Evolutionary conservation across 495 filamentous ascomycete genomes (phyloP).

Genomic region (Choiromyces venosus): DNA sequence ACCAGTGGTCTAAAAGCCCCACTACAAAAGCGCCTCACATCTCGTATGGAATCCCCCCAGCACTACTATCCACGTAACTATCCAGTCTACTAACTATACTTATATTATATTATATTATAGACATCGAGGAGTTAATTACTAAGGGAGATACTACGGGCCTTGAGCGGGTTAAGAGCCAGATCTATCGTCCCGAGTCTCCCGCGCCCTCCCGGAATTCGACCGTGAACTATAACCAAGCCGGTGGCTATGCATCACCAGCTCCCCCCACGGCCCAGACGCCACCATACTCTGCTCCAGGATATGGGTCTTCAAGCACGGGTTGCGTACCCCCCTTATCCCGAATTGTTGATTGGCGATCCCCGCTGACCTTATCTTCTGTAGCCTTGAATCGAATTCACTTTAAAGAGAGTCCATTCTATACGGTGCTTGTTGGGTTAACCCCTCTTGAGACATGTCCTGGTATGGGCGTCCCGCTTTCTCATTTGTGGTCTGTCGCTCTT

Average conservation of each 20-base stretch:
- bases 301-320: slow-evolving; percentile 21
- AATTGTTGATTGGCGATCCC: slow-evolving; percentile 24
- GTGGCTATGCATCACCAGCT: slow-evolving; percentile 23
- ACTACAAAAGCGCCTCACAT: slow-evolving; percentile 68
- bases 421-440: slow-evolving; percentile 56
- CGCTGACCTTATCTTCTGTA: slow-evolving; percentile 18
- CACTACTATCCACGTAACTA: slow-evolving; percentile 3
- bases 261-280: slow-evolving; percentile 12
- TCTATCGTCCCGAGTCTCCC: slow-evolving; percentile 41
- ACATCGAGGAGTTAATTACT: slow-evolving; percentile 38
- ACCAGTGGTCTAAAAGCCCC: slow-evolving; percentile 75
- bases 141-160: slow-evolving; percentile 43
- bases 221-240: slow-evolving; percentile 24
- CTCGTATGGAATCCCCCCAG: slow-evolving; percentile 54
- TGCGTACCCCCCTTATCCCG: slow-evolving; percentile 17
- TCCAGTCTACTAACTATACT: slow-evolving; percentile 20
- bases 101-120: too few species aligned
- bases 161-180: slow-evolving; percentile 42
- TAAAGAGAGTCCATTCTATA: slow-evolving; percentile 76
- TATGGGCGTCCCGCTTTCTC: slow-evolving; percentile 44
- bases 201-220: slow-evolving; percentile 28
- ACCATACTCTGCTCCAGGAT: slow-evolving; percentile 28
- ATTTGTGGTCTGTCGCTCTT: slow-evolving; percentile 15
- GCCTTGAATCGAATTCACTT: slow-evolving; percentile 50
- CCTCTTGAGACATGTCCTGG: slow-evolving; percentile 61